Base-by-base conservation (phyloP, 306 rosid species). In the Hippophae tibetana region DNA sequence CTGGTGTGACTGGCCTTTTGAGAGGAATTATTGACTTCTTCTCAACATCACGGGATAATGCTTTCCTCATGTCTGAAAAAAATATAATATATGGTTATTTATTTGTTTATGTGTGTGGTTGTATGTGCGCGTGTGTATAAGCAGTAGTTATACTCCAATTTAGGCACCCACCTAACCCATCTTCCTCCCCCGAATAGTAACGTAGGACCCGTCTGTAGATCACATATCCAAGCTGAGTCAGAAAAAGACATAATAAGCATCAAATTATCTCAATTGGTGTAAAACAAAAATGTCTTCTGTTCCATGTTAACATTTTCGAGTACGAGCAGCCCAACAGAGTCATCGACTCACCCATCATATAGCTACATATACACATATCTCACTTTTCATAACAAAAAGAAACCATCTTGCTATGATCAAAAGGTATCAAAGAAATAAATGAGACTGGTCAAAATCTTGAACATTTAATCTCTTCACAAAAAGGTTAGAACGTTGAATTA, bases 171-270 rank as follows among this genome's bases (percentile, higher is more conserved):
- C 99, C 99, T 74, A 93, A 72, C 62, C 95, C 99, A 72, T 93
- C 97, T 80, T 89, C 97, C 72, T 93, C 99, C 62, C 97, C 97
- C 1, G 99, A 93, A 80, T 93, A 93, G 67, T 93, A 93, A 10
- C 86, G 87, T 10, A 89, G 84, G 60, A 93, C 95, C 52, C 97
- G 86, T 69, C 99, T 82, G 77, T 93, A 93, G n/a, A 93, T 86
- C 69, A 89, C 90, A 64, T 93, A 93, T 42, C 77, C 95, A 63
- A 93, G 99, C 99, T 93, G 81, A 57, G 75, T 56, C 65, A 56
- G 56, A 56, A 49, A 64, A 61, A 25, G 45, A 62, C 23, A 26
- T 18, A 44, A 54, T 54, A 27, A 54, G 69, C 69, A 8, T 49
- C 6, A 4, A 11, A 6, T 13, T 12, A 49, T 14, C 11, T 13